Base-by-base conservation (phyloP, 106 monocot genomes). In the Platanthera zijinensis region DNA sequence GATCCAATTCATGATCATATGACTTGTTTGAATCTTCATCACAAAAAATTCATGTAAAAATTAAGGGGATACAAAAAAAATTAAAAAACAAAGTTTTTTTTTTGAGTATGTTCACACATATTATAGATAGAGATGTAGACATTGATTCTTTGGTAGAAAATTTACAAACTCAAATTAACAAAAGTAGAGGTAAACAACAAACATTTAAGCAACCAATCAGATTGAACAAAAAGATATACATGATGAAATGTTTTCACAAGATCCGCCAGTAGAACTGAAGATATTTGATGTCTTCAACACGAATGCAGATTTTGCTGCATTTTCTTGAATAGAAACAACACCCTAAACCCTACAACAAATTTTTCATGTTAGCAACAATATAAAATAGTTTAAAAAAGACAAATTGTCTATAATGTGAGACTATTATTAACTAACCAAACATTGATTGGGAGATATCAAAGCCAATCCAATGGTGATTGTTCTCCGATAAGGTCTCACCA, bases 401-500 rank as follows among this genome's bases (percentile, higher is more conserved):
- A 22, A 50, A 50, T 10, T 32, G 66, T 25, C 8, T 10, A 49
- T 45, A 21, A 52, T 21, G 22, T 9, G 14, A 74, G 14, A 8
- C 22, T 14, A 50, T 0, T 25, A 75, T 11, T 25, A 32, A 69
- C 89, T 75, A 52, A 97, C 96, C 82, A 21, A 94, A 86, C 97
- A 99, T 99, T 17, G 94, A 83, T 39, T 63, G 80, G 45, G 91
- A 91, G 48, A 91, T 84, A 69, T 91, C 91, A 73, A 86, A 76
- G 50, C 97, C 94, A 85, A 94, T 92, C 97, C 97, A 99, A 19
- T 99, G 87, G 59, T 99, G 91, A 10, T 90, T 91, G 77, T 94
- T 82, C 71, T 94, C 94, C 50, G 94, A 82, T 74, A 99, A 76
- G 32, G 94, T 94, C 86, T 99, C 94, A 45, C 91, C 97, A 83